Evolutionary conservation across 2,329 filamentous ascomycete species (phyloP), one percentile per base, ranked within the genome.

Genomic region (Colletotrichum noveboracense): DNA sequence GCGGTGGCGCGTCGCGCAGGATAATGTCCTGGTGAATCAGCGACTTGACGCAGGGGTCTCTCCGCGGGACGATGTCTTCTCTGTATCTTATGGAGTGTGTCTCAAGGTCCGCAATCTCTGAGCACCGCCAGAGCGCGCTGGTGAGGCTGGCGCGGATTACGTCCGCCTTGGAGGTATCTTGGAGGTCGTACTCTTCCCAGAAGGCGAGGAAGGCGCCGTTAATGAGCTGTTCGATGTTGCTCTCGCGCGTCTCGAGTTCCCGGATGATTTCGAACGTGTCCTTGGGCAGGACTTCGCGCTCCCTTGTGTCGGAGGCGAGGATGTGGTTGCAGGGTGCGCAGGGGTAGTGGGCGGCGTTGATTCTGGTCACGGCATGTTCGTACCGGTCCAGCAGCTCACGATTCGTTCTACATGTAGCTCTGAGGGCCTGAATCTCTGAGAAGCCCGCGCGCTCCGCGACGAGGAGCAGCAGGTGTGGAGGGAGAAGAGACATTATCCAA

Each of bases 71-170:
- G 8, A 77, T n/a, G 28, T 55, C 76, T 28, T 75, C 66, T 10
- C 68, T 69, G 58, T 77, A 77, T 26, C 32, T 38, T 12, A 74
- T 74, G 3, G 74, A 76, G n/a, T 76, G 70, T 8, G 77, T 68
- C 34, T 78, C 77, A 7, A 78, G n/a, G 66, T 78, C 77, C 2
- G 69, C 77, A 28, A 78, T 66, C 5, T 48, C 48, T 4, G 68
- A 70, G 48, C 77, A 78, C 34, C 71, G 61, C 75, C 75, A 77
- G 13, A 78, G 66, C 13, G 71, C 77, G 9, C 66, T 62, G 30
- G 68, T 56, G 7, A 78, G 65, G 16, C 65, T 66, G 28, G 52
- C 18, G 13, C 62, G 71, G 61, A 64, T 34, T 14, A 32, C 16
- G 18, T 70, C 43, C 14, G 52, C 65, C 30, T 71, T 76, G 18